A percentile compares a stretch with the other conserved stretches of the same genome.
phyloP scores from a whole-genome alignment of 345 rosid genomes.

The Nasturtium officinale region DNA sequence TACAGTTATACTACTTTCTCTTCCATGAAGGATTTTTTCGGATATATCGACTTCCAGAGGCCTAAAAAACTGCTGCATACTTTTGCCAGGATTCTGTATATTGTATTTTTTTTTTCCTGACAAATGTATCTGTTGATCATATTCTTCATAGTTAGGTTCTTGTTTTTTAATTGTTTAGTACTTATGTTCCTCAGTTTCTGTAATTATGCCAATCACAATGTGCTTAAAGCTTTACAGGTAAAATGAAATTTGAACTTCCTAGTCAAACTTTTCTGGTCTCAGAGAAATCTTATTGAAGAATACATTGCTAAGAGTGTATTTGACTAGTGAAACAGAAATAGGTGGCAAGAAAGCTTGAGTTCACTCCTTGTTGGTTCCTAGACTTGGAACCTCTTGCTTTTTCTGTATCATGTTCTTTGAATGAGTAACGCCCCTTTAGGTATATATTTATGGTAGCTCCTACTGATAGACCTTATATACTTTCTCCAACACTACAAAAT shows the following conservation, averaged over 20 bases:
- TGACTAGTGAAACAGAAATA: not conserved
- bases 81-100: constrained; percentile 85
- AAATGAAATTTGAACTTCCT: constrained; percentile 27
- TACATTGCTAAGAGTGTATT: constrained; percentile 6
- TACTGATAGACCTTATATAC: constrained; percentile 18
- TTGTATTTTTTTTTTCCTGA: constrained; percentile 85
- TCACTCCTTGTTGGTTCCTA: constrained; percentile 7
- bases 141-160: constrained; percentile 74
- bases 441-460: constrained; percentile 16
- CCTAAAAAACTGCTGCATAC: constrained; percentile 50
- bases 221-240: constrained; percentile 41
- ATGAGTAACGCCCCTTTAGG: constrained; percentile 22
- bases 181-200: constrained; percentile 66
- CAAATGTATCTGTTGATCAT: constrained; percentile 69
- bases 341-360: constrained; percentile 18
- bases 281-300: constrained; percentile 6
- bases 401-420: constrained; percentile 15
- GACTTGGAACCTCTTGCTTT: constrained; percentile 14
- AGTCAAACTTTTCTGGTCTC: constrained; percentile 27
- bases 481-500: not conserved
- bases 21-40: constrained; percentile 43
- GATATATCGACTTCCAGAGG: constrained; percentile 46
- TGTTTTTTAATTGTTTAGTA: constrained; percentile 87
- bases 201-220: constrained; percentile 56
- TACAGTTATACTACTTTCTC: constrained; percentile 35